phyloP scores from a whole-genome alignment of 345 rosid genomes.

The Leavenworthia alabamica region DNA sequence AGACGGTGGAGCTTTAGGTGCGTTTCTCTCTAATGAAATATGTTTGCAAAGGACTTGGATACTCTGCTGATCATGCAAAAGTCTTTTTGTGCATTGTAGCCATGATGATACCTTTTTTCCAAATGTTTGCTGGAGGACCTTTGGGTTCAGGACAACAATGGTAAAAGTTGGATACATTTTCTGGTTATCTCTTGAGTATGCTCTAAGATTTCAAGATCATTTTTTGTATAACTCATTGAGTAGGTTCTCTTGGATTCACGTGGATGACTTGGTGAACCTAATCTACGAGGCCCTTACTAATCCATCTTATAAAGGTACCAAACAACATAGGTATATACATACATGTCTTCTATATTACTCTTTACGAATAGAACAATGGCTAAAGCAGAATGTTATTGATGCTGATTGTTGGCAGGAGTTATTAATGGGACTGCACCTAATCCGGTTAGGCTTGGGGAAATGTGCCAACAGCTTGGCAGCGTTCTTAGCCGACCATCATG shows the following conservation, averaged over 20 bases:
- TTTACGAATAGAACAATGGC: not conserved
- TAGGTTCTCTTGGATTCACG: conserved; percentile 98
- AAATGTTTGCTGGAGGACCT: conserved; percentile 97
- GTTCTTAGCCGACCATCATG: conserved; percentile 88
- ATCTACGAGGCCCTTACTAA: conserved; percentile 74
- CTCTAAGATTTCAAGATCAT: not conserved
- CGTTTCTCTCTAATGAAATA: not conserved
- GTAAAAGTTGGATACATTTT: conserved; percentile 32
- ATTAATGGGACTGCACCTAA: conserved; percentile 95
- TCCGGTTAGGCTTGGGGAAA: conserved; percentile 74
- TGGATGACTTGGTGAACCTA: conserved; percentile 81
- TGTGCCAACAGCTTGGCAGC: conserved; percentile 77
- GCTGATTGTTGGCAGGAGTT: conserved; percentile 51
- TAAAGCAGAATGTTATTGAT: not conserved
- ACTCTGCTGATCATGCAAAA: conserved; percentile 5
- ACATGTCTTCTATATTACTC: not conserved
- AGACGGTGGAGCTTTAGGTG: conserved; percentile 98
- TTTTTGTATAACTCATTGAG: not conserved
- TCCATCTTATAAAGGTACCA: conserved; percentile 74
- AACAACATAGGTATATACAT: conserved; percentile 17
- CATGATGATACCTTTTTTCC: conserved; percentile 88
- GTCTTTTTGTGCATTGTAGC: conserved; percentile 42
- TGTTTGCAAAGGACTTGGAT: not conserved
- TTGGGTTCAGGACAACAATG: conserved; percentile 88
- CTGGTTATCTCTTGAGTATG: not conserved